Evolutionary conservation across 176 grass and related monocot species (phyloP).

Genomic region (Otatea glauca): DNA sequence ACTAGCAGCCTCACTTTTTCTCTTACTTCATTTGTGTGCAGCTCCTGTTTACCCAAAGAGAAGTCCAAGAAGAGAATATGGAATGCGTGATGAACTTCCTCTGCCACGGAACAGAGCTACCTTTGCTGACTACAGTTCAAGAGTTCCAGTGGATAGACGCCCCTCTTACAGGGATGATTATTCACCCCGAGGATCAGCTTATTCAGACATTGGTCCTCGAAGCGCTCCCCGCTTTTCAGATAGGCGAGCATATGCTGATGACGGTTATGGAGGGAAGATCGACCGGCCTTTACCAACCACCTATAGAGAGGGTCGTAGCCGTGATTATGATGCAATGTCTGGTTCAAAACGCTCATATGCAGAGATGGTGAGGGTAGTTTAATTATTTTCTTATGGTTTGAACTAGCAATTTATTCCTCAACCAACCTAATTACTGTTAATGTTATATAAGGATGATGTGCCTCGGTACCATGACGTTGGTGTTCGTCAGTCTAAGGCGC

Average conservation of each 20-base stretch:
- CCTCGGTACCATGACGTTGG: constrained; percentile 70
- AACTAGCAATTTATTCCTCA: background rate
- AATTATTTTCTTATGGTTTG: constrained; percentile 19
- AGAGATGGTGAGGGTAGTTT: constrained; percentile 57
- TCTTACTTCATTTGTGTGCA: constrained; percentile 30
- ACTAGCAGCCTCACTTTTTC: constrained; percentile 1
- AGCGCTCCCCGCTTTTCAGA: constrained; percentile 60
- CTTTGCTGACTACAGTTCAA: constrained; percentile 59
- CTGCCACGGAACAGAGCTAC: constrained; percentile 61
- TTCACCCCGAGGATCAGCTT: constrained; percentile 58
- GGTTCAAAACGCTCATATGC: constrained; percentile 79
- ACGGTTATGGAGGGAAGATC: constrained; percentile 67
- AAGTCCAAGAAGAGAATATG: constrained; percentile 74
- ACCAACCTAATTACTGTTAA: constrained; percentile 32
- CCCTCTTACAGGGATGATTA: constrained; percentile 77
- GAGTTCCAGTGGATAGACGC: constrained; percentile 63
- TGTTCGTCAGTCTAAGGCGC: constrained; percentile 64
- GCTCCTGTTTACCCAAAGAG: constrained; percentile 72
- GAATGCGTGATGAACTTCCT: constrained; percentile 66
- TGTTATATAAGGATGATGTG: constrained; percentile 66
- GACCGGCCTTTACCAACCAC: constrained; percentile 51
- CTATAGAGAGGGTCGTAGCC: constrained; percentile 68
- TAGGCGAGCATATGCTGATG: constrained; percentile 67
- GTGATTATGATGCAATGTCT: constrained; percentile 70
- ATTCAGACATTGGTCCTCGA: constrained; percentile 65